These are phyloP conservation scores for Hypomyces perniciosus DNA, from an alignment of 2,329 filamentous ascomycete species.

Conservation along the genomic window DNA sequence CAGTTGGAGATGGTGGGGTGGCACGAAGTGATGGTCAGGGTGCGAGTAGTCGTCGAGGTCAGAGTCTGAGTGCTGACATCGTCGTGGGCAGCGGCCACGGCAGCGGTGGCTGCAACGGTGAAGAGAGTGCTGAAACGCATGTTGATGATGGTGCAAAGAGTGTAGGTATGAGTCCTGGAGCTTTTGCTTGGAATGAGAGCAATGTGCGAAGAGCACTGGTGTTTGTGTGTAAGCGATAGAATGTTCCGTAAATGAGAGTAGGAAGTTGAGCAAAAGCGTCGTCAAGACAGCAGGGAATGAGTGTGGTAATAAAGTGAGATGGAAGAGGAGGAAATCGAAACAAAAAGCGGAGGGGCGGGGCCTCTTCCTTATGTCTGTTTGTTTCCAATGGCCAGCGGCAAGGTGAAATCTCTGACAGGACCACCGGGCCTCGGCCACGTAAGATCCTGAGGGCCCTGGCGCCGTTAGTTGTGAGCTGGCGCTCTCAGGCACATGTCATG, in stretches of 20 bases:
- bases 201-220: constrained; percentile 6
- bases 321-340: background rate
- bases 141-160: constrained; percentile 22
- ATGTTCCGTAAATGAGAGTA: background rate
- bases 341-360: background rate
- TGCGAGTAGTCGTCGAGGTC: constrained; percentile 40
- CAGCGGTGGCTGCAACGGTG: constrained; percentile 34
- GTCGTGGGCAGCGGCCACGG: constrained; percentile 28
- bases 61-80: constrained; percentile 31
- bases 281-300: constrained; percentile 8
- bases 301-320: constrained; percentile 6
- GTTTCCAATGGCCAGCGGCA: constrained; percentile 3
- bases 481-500: constrained; percentile 17
- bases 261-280: constrained; percentile 2
- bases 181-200: constrained; percentile 1
- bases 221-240: background rate
- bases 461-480: constrained; percentile 9
- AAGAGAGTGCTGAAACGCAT: constrained; percentile 43
- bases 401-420: constrained; percentile 13
- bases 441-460: constrained; percentile 6
- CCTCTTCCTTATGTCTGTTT: constrained; percentile 3
- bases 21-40: constrained; percentile 44
- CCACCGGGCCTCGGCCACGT: constrained; percentile 10
- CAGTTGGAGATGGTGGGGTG: constrained; percentile 39
- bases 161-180: background rate